phyloP scores from a whole-genome alignment of 805 yeast species.

The Saturnispora gosingensis region DNA sequence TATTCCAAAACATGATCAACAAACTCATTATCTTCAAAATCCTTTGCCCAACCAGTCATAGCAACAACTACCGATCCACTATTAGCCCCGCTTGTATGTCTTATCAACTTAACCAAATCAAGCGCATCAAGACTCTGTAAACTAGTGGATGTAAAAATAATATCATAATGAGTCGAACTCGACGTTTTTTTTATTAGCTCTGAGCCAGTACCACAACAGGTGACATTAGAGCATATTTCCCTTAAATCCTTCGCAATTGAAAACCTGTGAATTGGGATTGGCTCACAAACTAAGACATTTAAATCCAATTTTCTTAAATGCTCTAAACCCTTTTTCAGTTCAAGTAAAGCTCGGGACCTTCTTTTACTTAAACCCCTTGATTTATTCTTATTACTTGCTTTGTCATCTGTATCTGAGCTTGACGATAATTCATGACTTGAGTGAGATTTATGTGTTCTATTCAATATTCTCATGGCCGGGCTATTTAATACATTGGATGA shows the following conservation, averaged over 20 bases:
- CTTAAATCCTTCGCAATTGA: conserved; percentile 56
- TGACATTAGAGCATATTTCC: conserved; percentile 69
- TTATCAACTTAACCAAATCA: conserved; percentile 70
- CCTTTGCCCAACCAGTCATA: conserved; percentile 60
- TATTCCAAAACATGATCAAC: conserved; percentile 70
- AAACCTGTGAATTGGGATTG: conserved; percentile 73
- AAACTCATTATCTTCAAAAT: conserved; percentile 43
- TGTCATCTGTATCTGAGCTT: conserved; percentile 64
- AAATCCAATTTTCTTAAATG: conserved; percentile 23
- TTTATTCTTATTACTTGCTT: conserved; percentile 9
- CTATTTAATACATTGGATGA: conserved; percentile 4
- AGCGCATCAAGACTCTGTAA: conserved; percentile 58
- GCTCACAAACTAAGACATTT: conserved; percentile 77
- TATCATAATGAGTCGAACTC: conserved; percentile 74
- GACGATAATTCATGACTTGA: conserved; percentile 36
- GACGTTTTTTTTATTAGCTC: conserved; percentile 76
- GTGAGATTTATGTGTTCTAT: conserved; percentile 14
- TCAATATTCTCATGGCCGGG: conserved; percentile 21
- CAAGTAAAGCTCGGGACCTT: conserved; percentile 9
- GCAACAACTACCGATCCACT: conserved; percentile 71
- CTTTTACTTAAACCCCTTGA: not conserved
- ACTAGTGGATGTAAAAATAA: conserved; percentile 68
- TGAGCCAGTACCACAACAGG: conserved; percentile 68
- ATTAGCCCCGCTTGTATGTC: conserved; percentile 69
- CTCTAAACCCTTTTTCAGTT: conserved; percentile 14